phyloP scores from a whole-genome alignment of 768 basidiomycete species.

The Chalciporus chontae region DNA sequence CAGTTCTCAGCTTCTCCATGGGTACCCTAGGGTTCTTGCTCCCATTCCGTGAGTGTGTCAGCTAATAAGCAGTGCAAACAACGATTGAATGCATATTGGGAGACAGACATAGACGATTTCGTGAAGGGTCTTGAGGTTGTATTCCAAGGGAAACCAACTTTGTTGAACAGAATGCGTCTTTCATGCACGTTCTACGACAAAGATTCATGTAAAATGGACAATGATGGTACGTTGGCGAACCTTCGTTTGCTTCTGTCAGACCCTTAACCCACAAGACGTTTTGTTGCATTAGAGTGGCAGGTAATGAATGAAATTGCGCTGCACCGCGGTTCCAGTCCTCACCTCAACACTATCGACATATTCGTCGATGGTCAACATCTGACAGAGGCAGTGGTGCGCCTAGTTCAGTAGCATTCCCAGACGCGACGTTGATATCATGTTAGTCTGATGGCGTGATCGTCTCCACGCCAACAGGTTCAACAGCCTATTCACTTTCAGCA shows the following conservation, averaged over 20 bases:
- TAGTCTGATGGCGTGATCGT: conserved; percentile 93
- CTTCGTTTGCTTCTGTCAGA: conserved; percentile 1
- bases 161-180: conserved; percentile 87
- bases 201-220: conserved; percentile 54
- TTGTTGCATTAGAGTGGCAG: conserved; percentile 65
- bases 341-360: conserved; percentile 90
- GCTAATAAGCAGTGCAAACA: neutral
- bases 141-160: conserved; percentile 72
- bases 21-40: conserved; percentile 91
- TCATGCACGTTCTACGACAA: conserved; percentile 74
- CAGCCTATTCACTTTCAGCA: conserved; percentile 92
- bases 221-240: conserved; percentile 47
- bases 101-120: conserved; percentile 83
- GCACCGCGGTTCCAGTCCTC: conserved; percentile 88
- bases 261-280: conserved; percentile 1
- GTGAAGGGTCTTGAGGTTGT: conserved; percentile 76
- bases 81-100: conserved; percentile 1
- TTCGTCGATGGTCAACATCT: conserved; percentile 93
- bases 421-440: conserved; percentile 11
- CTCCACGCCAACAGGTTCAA: conserved; percentile 94
- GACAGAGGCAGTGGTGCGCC: conserved; percentile 88
- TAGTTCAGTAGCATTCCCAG: conserved; percentile 4
- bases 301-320: conserved; percentile 97
- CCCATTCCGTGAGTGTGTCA: conserved; percentile 74
- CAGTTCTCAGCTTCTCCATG: conserved; percentile 62